Percentiles rank a stretch among this genome's conserved stretches.
Conservation (phyloP, 1,139 yeast genomes). For the Taphrina flavorubra region DNA sequence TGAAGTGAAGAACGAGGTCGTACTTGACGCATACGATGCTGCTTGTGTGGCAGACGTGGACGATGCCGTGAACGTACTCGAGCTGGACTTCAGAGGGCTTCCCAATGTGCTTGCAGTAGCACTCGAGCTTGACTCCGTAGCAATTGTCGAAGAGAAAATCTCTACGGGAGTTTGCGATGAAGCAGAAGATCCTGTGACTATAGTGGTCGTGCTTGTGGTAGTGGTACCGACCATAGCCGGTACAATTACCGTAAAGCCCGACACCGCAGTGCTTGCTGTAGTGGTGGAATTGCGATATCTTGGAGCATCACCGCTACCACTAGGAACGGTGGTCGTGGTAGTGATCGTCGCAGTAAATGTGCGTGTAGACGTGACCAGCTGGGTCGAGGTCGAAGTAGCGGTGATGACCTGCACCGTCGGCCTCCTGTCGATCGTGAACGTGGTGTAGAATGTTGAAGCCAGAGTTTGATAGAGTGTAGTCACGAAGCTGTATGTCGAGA, state of each 20-base stretch:
- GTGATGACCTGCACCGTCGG: not conserved
- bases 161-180: not conserved
- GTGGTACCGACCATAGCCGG: not conserved
- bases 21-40: not conserved
- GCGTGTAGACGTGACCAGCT: not conserved
- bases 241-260: not conserved
- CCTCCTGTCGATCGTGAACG: not conserved
- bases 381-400: not conserved
- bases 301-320: not conserved
- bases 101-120: no score
- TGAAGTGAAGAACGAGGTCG: not conserved
- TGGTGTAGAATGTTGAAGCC: not conserved
- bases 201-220: not conserved
- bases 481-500: not conserved
- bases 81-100: no score
- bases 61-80: not conserved
- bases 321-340: not conserved
- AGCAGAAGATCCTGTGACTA: not conserved
- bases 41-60: not conserved
- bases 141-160: no score
- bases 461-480: not conserved
- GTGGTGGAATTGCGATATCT: not conserved
- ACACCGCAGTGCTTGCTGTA: not conserved
- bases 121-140: no score
- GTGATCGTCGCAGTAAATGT: not conserved